Evolutionary conservation across 1,284 basidiomycete genomes (phyloP).

Genomic region (Laetiporus sulphureus): DNA sequence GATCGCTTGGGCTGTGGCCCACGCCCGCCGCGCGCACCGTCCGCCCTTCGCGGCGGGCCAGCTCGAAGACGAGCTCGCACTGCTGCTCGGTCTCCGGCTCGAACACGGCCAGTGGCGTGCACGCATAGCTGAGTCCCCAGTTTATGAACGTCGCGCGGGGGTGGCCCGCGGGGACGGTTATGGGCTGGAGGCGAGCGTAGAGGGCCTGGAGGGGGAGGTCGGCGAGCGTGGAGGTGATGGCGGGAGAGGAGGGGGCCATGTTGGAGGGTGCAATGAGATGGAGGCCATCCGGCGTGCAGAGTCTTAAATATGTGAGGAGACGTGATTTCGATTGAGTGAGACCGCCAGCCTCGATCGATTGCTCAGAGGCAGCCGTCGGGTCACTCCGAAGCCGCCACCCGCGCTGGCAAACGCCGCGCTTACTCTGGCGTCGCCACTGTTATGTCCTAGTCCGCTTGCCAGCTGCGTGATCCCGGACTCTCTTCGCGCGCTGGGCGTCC

Average conservation of each 20-base stretch:
- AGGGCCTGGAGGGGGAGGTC: constrained; percentile 37
- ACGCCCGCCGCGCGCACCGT: constrained; percentile 82
- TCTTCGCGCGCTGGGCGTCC: too few species aligned
- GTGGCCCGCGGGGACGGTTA: constrained; percentile 41
- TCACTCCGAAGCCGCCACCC: constrained; percentile 14
- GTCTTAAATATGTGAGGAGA: constrained; percentile 2
- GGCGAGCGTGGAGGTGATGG: constrained; percentile 14
- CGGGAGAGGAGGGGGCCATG: constrained; percentile 6
- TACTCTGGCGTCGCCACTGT: not conserved
- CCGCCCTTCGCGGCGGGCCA: constrained; percentile 70
- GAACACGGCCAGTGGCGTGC: constrained; percentile 65
- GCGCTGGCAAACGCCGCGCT: constrained; percentile 16
- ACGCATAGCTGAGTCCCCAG: constrained; percentile 67
- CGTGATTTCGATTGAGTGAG: constrained; percentile 15
- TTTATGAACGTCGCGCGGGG: constrained; percentile 51
- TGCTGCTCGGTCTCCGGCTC: constrained; percentile 70
- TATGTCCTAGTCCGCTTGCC: not conserved
- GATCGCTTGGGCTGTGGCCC: constrained; percentile 90
- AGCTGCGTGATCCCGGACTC: not conserved
- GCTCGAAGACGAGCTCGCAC: constrained; percentile 76
- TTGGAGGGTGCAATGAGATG: constrained; percentile 9
- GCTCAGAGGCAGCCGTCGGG: constrained; percentile 20
- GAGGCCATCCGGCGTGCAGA: constrained; percentile 11
- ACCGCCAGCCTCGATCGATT: constrained; percentile 25
- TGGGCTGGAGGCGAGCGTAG: constrained; percentile 41